Evolutionary conservation across 2,329 filamentous ascomycete species (phyloP).

Genomic region (Rutstroemia sp.): DNA sequence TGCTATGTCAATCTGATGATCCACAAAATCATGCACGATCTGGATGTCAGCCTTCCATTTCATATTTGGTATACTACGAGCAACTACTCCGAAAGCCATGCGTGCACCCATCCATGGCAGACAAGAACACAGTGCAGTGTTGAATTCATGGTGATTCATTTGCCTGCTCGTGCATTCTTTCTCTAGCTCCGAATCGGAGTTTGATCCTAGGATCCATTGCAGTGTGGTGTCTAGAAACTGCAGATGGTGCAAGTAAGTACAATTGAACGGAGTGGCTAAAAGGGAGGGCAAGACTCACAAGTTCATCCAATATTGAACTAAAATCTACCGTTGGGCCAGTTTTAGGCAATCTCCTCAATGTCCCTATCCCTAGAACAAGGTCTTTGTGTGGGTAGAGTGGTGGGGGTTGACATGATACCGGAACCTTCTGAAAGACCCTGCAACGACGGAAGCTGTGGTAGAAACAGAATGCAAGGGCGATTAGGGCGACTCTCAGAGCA

Average conservation of each 20-base stretch:
- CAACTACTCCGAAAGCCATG: not conserved
- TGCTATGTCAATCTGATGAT: not conserved
- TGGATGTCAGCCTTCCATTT: not conserved
- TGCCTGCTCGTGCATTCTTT: not conserved
- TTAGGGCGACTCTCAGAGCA: too few species aligned
- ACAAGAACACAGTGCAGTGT: not conserved
- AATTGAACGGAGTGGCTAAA: not conserved
- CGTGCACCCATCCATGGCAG: conserved; percentile 2
- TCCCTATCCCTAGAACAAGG: not conserved
- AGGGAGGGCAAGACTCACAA: not conserved
- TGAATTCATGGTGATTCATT: not conserved
- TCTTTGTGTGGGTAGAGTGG: not conserved
- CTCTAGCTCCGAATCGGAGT: not conserved
- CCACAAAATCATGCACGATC: conserved; percentile 1
- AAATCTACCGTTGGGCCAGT: not conserved
- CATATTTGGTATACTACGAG: not conserved
- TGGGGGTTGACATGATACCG: too few species aligned
- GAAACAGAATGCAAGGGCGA: too few species aligned
- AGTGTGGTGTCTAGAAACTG: conserved; percentile 4
- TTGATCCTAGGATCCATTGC: conserved; percentile 2
- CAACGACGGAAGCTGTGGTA: too few species aligned
- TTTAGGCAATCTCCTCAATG: not conserved
- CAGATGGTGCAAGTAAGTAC: not conserved
- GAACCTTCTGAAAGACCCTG: too few species aligned
- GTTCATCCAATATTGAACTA: not conserved